A percentile compares a stretch with the other conserved stretches of the same genome.
phyloP scores from a whole-genome alignment of 2,329 filamentous ascomycete species.

The Bretziella fagacearum region DNA sequence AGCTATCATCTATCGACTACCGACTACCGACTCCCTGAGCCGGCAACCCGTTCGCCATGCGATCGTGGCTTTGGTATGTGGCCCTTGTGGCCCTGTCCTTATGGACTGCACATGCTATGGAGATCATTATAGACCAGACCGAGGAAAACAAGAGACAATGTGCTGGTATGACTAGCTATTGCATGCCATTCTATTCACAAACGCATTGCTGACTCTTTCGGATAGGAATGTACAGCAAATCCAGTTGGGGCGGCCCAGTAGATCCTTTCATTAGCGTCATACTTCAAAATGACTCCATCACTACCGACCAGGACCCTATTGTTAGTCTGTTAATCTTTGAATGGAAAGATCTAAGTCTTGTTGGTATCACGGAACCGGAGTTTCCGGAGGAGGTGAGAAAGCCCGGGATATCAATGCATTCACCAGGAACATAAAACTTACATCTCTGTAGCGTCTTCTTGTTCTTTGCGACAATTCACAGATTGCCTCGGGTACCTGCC shows the following conservation, averaged over 20 bases:
- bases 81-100: conserved; percentile 33
- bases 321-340: conserved; percentile 85
- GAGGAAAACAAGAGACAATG: conserved; percentile 69
- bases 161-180: conserved; percentile 28
- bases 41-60: conserved; percentile 5
- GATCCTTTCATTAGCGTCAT: conserved; percentile 82
- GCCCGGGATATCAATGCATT: conserved; percentile 2
- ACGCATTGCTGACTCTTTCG: conserved; percentile 1
- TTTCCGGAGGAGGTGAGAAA: conserved; percentile 37
- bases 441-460: conserved; percentile 22
- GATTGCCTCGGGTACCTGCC: conserved; percentile 55
- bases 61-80: conserved; percentile 14
- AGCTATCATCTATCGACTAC: too few species aligned
- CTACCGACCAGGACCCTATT: conserved; percentile 47
- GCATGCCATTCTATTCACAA: conserved; percentile 15
- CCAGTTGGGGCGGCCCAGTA: conserved; percentile 69
- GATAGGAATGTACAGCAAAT: conserved; percentile 82
- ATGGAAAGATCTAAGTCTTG: conserved; percentile 67
- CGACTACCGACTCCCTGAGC: too few species aligned
- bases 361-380: conserved; percentile 49
- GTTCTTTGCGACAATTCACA: conserved; percentile 58
- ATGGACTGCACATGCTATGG: conserved; percentile 37
- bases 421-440: conserved; percentile 16
- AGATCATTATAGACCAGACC: conserved; percentile 48
- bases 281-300: conserved; percentile 45